Base-by-base conservation (phyloP, 805 yeast species). In the Starmerella lactis-condensi region DNA sequence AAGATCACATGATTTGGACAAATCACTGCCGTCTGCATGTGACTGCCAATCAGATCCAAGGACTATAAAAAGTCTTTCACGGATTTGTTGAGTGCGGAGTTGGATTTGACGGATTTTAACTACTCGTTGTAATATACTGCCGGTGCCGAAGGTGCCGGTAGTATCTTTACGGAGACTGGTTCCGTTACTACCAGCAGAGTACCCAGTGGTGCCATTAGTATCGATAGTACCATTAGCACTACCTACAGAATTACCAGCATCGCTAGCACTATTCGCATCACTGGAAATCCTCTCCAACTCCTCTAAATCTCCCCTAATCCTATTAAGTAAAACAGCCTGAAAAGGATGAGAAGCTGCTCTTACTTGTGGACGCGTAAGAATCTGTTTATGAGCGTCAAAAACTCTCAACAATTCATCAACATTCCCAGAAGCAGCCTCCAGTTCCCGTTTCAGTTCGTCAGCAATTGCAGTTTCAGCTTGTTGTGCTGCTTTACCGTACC, bases 11-110 rank as follows among this genome's bases (percentile, higher is more conserved):
- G 69, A 77, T 2, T 56, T 48, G 8, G 63, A 56, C 1, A 85
- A 64, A 37, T 63, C 66, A 31, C 61, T 64, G 0, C 93, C 94
- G 31, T 72, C 81, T 2, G 72, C 64, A 35, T 67, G 69, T 7
- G 59, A 52, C 14, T 50, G 53, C 83, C 83, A 75, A 6, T 69
- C 68, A 12, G 57, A 45, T 0, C 82, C 77, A 6, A 75, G 52
- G 4, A 73, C 58, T 9, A 59, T 48, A 26, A 65, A 68, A 6
- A 73, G 50, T 19, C 68, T 57, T 4, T 47, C 41, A 20, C 59
- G 43, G n/a, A 70, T 46, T 16, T 52, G 48, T 3, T 52, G 49
- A 3, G 72, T 44, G 29, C 64, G 65, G 17, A 50, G 39, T 22
- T 57, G 60, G 2, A 69, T 53, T 40, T 70, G 72, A n/a, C 52